Evolutionary conservation across 352 stramenopile species (phyloP).

Genomic region (Phytophthora megakarya): DNA sequence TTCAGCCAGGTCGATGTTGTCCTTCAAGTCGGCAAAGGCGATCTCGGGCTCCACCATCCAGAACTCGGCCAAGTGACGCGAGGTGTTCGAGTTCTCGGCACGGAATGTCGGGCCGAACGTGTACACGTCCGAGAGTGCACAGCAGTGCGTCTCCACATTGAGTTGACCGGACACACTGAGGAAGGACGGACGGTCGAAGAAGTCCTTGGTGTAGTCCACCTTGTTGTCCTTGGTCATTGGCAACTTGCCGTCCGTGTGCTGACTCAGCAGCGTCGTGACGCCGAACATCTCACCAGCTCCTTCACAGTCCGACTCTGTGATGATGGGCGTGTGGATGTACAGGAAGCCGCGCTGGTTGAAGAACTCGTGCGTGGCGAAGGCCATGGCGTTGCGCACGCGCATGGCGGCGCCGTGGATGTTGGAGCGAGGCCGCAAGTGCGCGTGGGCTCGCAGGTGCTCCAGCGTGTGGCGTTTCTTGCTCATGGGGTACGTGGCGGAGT

Average conservation of each 20-base stretch:
- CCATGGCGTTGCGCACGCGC: slow-evolving; percentile 93
- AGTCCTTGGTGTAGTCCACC: slow-evolving; percentile 93
- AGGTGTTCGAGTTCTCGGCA: slow-evolving; percentile 99
- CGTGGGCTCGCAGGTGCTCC: slow-evolving; percentile 92
- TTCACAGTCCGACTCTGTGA: slow-evolving; percentile 98
- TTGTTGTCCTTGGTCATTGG: slow-evolving; percentile 60
- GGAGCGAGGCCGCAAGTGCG: slow-evolving; percentile 92
- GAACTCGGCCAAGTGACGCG: slow-evolving; percentile 97
- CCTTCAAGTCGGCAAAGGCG: slow-evolving; percentile 85
- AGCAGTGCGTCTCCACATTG: slow-evolving; percentile 95
- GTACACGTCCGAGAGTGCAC: slow-evolving; percentile 91
- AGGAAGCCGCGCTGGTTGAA: slow-evolving; percentile 93
- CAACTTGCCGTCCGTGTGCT: slow-evolving; percentile 75
- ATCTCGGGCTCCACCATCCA: slow-evolving; percentile 99
- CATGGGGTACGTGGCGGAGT: slow-evolving; percentile 91
- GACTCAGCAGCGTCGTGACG: slow-evolving; percentile 92
- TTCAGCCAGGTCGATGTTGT: slow-evolving; percentile 96
- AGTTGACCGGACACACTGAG: slow-evolving; percentile 97
- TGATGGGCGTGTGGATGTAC: slow-evolving; percentile 96
- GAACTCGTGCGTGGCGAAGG: slow-evolving; percentile 93
- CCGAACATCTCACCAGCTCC: slow-evolving; percentile 97
- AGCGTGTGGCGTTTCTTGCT: slow-evolving; percentile 94
- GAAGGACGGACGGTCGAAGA: slow-evolving; percentile 88
- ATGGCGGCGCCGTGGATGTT: slow-evolving; percentile 93
- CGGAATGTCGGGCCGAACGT: slow-evolving; percentile 99